Conservation (phyloP, 2,329 filamentous ascomycete genomes). For the Escovopsis weberi region DNA sequence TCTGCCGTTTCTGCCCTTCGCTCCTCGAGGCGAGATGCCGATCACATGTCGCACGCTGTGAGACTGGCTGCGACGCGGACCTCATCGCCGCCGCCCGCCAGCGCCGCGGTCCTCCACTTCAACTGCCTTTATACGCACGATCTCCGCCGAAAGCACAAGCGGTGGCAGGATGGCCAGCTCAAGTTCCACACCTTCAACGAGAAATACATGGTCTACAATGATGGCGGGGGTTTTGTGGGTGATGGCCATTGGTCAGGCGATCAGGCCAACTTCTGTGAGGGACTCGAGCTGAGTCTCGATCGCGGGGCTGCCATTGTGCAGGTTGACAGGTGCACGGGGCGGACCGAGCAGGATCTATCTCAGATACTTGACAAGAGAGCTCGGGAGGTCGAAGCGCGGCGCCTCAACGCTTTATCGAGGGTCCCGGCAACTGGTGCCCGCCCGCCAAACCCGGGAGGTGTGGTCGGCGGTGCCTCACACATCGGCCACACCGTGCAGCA, state of each 20-base stretch:
- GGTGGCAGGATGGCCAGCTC: slow-evolving; percentile 85
- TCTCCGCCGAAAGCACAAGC: slow-evolving; percentile 70
- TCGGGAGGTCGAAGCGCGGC: slow-evolving; percentile 38
- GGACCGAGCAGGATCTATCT: slow-evolving; percentile 62
- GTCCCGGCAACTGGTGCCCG: slow-evolving; percentile 9
- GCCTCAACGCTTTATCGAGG: slow-evolving; percentile 29
- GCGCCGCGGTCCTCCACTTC: slow-evolving; percentile 66
- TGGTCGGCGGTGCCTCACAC: no score
- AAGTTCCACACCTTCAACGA: slow-evolving; percentile 86
- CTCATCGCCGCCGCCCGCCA: slow-evolving; percentile 15
- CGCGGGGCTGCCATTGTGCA: slow-evolving; percentile 63
- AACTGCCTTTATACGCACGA: slow-evolving; percentile 81
- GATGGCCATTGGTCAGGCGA: slow-evolving; percentile 64
- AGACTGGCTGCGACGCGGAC: slow-evolving; percentile 1
- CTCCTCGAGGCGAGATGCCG: not conserved
- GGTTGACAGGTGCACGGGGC: slow-evolving; percentile 61
- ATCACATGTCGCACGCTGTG: slow-evolving; percentile 11
- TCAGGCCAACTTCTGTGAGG: slow-evolving; percentile 48
- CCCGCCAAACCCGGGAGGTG: slow-evolving; percentile 1
- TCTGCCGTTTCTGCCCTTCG: no score
- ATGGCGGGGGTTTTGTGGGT: slow-evolving; percentile 64
- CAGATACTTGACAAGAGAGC: slow-evolving; percentile 57
- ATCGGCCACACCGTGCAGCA: not conserved
- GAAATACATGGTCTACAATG: slow-evolving; percentile 80
- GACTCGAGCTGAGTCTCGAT: slow-evolving; percentile 70